Evolutionary conservation across 2,329 filamentous ascomycete genomes (phyloP).

Genomic region (Neobulgaria alba): DNA sequence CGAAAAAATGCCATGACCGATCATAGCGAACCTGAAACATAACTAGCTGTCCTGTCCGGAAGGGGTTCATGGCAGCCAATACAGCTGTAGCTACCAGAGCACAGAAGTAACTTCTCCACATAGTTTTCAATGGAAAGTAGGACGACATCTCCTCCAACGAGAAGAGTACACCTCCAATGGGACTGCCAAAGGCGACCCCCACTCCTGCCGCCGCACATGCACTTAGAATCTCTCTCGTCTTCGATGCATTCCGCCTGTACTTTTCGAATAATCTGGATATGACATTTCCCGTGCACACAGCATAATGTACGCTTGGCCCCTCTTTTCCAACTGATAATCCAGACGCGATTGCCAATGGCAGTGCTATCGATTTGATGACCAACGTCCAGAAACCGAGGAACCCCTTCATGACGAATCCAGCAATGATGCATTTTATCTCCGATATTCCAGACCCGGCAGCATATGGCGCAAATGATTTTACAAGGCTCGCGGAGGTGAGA

Average conservation of each 20-base stretch:
- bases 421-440: conserved; percentile 99
- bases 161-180: conserved; percentile 93
- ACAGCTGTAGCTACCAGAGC: conserved; percentile 91
- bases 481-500: conserved; percentile 70
- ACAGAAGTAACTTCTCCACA: conserved; percentile 98
- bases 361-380: conserved; percentile 83
- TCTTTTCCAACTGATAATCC: conserved; percentile 95
- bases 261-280: conserved; percentile 90
- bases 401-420: conserved; percentile 98
- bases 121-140: conserved; percentile 91
- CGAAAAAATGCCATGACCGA: conserved; percentile 95
- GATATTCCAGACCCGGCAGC: conserved; percentile 95
- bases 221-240: conserved; percentile 89
- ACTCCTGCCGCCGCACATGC: conserved; percentile 93
- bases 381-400: conserved; percentile 90
- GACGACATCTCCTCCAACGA: conserved; percentile 92
- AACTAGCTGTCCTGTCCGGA: conserved; percentile 91
- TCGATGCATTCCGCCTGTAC: conserved; percentile 84
- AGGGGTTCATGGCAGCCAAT: conserved; percentile 92
- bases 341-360: conserved; percentile 72
- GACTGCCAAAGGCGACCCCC: conserved; percentile 92
- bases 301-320: conserved; percentile 97
- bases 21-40: conserved; percentile 99
- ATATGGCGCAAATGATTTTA: conserved; percentile 89
- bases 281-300: conserved; percentile 94